Percentiles rank a stretch among this genome's conserved stretches.
These are phyloP conservation scores for Diplodia mutila DNA, from an alignment of 2,329 filamentous ascomycete species.

Conservation along the genomic window DNA sequence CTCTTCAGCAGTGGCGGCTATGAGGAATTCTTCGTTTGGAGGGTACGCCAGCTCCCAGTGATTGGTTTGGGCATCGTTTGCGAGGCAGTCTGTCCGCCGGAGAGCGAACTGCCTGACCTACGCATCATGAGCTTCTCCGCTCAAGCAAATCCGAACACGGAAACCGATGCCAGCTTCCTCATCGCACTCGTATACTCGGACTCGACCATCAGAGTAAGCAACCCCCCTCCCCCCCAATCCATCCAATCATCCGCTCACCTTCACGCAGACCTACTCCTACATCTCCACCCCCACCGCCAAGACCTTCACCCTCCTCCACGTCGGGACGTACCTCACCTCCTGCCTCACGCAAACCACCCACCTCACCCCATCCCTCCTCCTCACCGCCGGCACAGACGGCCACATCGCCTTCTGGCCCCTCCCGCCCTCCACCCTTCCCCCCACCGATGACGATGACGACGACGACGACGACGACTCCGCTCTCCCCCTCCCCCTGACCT, in stretches of 20 bases:
- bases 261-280: constrained; percentile 51
- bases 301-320: constrained; percentile 42
- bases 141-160: constrained; percentile 27
- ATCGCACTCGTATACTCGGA: constrained; percentile 82
- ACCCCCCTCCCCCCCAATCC: neutral
- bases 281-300: constrained; percentile 28
- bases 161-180: constrained; percentile 48
- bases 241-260: neutral
- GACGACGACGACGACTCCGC: neutral
- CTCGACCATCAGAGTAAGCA: constrained; percentile 67
- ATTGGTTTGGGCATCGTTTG: constrained; percentile 58
- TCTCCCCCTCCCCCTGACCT: neutral
- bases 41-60: constrained; percentile 59
- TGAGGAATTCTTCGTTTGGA: constrained; percentile 91
- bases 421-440: constrained; percentile 22
- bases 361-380: constrained; percentile 46
- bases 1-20: constrained; percentile 86
- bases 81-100: constrained; percentile 54
- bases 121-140: constrained; percentile 81
- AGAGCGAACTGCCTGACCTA: constrained; percentile 65
- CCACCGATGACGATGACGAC: neutral
- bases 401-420: constrained; percentile 67
- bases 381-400: constrained; percentile 83
- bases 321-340: constrained; percentile 52
- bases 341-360: constrained; percentile 71